Base-by-base conservation (phyloP, 1,139 yeast genomes). In the Saccharomycopsis hybrid region DNA sequence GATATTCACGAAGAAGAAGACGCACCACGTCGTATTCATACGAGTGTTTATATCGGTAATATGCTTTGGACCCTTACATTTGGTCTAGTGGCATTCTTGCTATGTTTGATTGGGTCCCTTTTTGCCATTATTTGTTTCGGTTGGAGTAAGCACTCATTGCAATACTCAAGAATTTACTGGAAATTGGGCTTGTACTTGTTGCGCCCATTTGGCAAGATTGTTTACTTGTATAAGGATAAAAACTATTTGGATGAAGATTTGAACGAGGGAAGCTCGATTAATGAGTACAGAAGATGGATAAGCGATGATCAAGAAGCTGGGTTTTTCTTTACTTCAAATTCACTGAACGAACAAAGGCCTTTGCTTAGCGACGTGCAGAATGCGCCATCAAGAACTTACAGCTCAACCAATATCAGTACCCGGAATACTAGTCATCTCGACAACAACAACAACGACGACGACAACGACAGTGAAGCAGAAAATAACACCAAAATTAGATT, bases 221-320 rank as follows among this genome's bases (percentile, higher is more conserved):
- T 92, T 1, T 77, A 88, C 53, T 72, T 92, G 56, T 77, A 76
- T 54, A 81, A 80, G 55, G 96, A 88, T 59, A 82, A 85, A 55
- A 84, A 85, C 58, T 92, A 92, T 63, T 68, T 87, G 49, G 77
- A 77, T 41, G 98, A 92, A 65, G 98, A 92, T 65, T 85, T 82
- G 47, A 80, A 89, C 55, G 95, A 86, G 59, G 98, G 97, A 8
- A 76, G 94, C 46, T 78, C 94, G 2, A 71, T 89, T 8, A 80
- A 82, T 25, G 97, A 90, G 63, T 92, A 88, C 63, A 84, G 85
- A 57, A 76, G 84, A 56, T 92, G 98, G 97, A 83, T 95, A 62
- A 75, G 80, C 7, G 85, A 86, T 52, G 87, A 83, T 56, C 67
- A 65, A 33, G 68, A 66, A 44, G 63, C 67, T 41, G 50, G 56